Base-by-base conservation (phyloP, 1,284 basidiomycete genomes). In the Pascua sp. region DNA sequence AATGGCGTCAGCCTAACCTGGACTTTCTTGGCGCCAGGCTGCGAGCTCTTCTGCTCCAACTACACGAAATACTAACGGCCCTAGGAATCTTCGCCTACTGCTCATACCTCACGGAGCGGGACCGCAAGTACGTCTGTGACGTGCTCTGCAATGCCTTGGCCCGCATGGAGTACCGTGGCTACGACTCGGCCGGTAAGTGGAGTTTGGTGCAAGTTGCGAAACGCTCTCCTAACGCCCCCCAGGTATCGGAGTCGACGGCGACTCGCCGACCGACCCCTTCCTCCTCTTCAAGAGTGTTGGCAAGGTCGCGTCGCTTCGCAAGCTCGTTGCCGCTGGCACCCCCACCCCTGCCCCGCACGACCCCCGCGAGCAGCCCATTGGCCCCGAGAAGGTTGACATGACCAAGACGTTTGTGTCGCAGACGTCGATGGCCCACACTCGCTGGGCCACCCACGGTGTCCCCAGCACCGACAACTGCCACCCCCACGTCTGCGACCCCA, bases 391-490 rank as follows among this genome's bases (percentile, higher is more conserved):
- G 16, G 75, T 94, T 69, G 86, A 98, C 79, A 87, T 91, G 67
- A 79, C 82, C 75, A 94, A 91, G 82, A 83, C 85, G 40, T 90
- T 88, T 77, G 76, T 92, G 59, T 87, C 87, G 52, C 94, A 97
- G 79, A 91, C 93, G 52, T 92, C 91, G 51, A 98, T 99, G 80
- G 96, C 95, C 32, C 96, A 99, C 82, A 99, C 96, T 15, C 91
- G 96, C 64, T 99, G 96, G 96, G 96, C 96, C 4, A 99, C 96
- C n/a, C 96, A 99, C 77, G 96, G 96, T 61, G 86, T 88, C 51
- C 91, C 91, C 37, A 89, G 86, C 37, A 84, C 87, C 53, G 77
- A 83, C 69, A 99, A 98, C 81, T 98, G 95, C 80, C 96, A 99
- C 79, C 96, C 96, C 59, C 86, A 98, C 75, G 87, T 88, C 67